Percentiles rank a stretch among this genome's conserved stretches.
Conservation (phyloP, 192 early-diverging fungal genomes). For the Dissophora globulifera region DNA sequence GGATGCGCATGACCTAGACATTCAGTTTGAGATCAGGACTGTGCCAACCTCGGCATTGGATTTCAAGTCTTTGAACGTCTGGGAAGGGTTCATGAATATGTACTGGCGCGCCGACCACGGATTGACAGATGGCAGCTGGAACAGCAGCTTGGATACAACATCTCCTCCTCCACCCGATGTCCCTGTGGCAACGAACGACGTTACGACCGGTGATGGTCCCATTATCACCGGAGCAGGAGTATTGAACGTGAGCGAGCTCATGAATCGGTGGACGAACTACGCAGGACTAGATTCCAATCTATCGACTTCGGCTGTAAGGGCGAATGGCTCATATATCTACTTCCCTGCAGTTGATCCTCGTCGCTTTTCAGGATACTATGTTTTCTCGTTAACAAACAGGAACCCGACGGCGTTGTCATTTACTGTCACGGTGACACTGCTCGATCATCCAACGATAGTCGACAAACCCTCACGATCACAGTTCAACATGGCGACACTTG, state of each 20-base stretch:
- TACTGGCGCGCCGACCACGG: conserved; percentile 46
- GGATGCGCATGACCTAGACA: conserved; percentile 19
- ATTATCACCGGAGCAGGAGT: conserved; percentile 11
- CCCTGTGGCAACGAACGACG: not conserved
- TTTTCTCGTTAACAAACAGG: conserved; percentile 44
- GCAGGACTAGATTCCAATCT: conserved; percentile 23
- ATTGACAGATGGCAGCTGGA: conserved; percentile 22
- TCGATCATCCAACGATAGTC: conserved; percentile 4
- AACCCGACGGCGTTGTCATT: conserved; percentile 19
- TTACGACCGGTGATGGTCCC: not conserved
- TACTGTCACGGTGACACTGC: conserved; percentile 13
- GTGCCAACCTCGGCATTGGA: conserved; percentile 22
- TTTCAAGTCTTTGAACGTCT: conserved; percentile 48
- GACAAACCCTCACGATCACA: not conserved
- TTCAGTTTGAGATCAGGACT: conserved; percentile 41
- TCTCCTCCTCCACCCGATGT: conserved; percentile 4
- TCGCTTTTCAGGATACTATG: conserved; percentile 51
- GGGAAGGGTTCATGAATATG: conserved; percentile 55
- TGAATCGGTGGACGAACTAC: conserved; percentile 34
- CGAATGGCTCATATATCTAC: conserved; percentile 13
- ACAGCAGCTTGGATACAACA: not conserved
- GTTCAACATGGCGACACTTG: conserved; percentile 45
- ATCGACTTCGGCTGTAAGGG: conserved; percentile 6
- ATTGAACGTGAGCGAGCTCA: conserved; percentile 26
- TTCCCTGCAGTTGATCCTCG: conserved; percentile 40